Evolutionary conservation across 2,329 filamentous ascomycete species (phyloP).

Genomic region (Ascochyta clinopodiicola): DNA sequence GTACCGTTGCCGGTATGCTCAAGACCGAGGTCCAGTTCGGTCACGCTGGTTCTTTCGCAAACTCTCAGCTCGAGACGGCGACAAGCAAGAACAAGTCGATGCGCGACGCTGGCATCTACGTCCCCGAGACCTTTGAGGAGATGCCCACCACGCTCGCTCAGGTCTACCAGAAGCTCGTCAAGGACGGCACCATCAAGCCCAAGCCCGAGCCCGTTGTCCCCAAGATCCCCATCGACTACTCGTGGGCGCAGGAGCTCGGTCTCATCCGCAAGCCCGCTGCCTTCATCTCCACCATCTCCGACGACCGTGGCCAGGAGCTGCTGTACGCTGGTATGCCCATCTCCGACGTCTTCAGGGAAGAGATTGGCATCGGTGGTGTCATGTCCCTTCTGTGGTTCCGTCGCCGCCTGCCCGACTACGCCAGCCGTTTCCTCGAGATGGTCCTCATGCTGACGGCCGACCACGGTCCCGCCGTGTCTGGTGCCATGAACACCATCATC

Average conservation of each 20-base stretch:
- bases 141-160: constrained; percentile 77
- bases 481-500: constrained; percentile 99
- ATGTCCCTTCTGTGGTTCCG: constrained; percentile 99
- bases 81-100: constrained; percentile 96
- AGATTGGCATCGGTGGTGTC: constrained; percentile 99
- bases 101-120: constrained; percentile 91
- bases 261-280: constrained; percentile 99
- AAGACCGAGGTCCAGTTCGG: constrained; percentile 99
- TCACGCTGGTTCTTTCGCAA: constrained; percentile 97
- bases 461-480: constrained; percentile 97
- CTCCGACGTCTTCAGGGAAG: constrained; percentile 99
- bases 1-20: constrained; percentile 99
- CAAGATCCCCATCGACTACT: constrained; percentile 99
- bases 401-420: constrained; percentile 91
- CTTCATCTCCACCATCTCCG: constrained; percentile 99
- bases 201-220: constrained; percentile 88
- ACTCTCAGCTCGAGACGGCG: constrained; percentile 98
- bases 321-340: constrained; percentile 99
- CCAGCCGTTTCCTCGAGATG: constrained; percentile 99
- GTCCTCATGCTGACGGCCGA: constrained; percentile 99
- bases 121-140: constrained; percentile 96
- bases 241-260: constrained; percentile 98
- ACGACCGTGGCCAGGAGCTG: constrained; percentile 99
- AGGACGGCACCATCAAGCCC: constrained; percentile 83
- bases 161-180: constrained; percentile 89